Evolutionary conservation across 192 early-diverging fungal species (phyloP), one percentile per base, ranked within the genome.

Genomic region (Allomyces arbusculus): DNA sequence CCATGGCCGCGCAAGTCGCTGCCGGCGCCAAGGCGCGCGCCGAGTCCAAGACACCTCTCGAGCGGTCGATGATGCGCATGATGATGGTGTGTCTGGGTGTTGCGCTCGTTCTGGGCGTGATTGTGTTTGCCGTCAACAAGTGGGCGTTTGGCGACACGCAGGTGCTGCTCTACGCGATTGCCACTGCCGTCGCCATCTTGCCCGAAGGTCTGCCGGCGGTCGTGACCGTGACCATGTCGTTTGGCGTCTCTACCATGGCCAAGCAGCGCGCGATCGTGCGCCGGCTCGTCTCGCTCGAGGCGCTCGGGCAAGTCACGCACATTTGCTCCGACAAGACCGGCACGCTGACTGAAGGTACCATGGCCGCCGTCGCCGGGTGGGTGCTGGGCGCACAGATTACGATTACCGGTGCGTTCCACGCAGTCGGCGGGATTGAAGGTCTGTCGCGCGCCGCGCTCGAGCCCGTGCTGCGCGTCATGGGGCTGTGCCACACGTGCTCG

Each of bases 321-420:
- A 98, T 98, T 73, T 98, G 95, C 73, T 98, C 95, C 7, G 95
- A 98, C 75, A 98, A 98, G 81, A 84, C 82, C 3, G 95, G 95
- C 16, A 97, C 95, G 0, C 74, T 97, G 24, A 98, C 95, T 4
- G 91, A 96, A 76, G 93, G 94, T 63, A 94, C 93, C 69, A 98
- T 98, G 95, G 91, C 90, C 19, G 84, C 91, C 8, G 75, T 84
- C 44, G 79, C 86, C 70, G 78, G 94, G 28, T 94, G 91, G 90
- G 85, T 84, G 3, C 83, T 87, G 20, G 73, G 73, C 62, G 82
- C 82, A 8, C 73, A 78, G 5, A 84, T 84, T 28, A 78, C 81
- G 1, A 72, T 80, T 2, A 73, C 72, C 44, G 62, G 70, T 5
- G 72, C 75, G 28, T 61, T 61, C 4, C 61, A 70, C 10, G 44